Evolutionary conservation across 345 rosid species (phyloP).

Genomic region (Acer saccharum): DNA sequence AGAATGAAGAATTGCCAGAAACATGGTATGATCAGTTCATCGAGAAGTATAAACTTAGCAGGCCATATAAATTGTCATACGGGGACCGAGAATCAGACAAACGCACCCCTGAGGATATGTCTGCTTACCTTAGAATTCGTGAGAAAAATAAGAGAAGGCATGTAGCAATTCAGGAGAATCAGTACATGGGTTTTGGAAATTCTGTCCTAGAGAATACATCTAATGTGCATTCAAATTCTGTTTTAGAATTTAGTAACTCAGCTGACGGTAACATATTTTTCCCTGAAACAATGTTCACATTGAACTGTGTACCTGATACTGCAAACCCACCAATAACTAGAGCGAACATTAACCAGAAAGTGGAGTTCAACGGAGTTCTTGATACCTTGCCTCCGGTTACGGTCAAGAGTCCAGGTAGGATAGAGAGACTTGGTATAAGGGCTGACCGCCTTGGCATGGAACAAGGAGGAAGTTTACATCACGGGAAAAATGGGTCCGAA

Average conservation of each 20-base stretch:
- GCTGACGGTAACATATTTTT: constrained; percentile 65
- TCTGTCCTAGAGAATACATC: constrained; percentile 36
- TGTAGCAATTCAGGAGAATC: constrained; percentile 51
- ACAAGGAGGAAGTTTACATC: constrained; percentile 65
- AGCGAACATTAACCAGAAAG: constrained; percentile 39
- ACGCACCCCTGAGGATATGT: constrained; percentile 82
- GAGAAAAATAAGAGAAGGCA: constrained; percentile 80
- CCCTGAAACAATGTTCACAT: constrained; percentile 76
- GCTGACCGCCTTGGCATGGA: constrained; percentile 65
- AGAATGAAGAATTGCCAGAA: constrained; percentile 85
- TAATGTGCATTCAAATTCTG: constrained; percentile 41
- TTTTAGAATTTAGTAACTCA: constrained; percentile 42
- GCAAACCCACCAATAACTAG: constrained; percentile 53
- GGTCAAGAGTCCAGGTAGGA: constrained; percentile 67
- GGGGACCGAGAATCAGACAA: constrained; percentile 69
- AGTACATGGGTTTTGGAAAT: constrained; percentile 30
- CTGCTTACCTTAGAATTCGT: constrained; percentile 53
- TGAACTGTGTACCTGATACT: constrained; percentile 84
- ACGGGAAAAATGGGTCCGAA: constrained; percentile 54
- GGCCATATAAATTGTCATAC: constrained; percentile 49
- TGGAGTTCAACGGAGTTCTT: constrained; percentile 68
- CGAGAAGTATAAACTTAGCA: constrained; percentile 57
- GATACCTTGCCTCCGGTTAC: constrained; percentile 73
- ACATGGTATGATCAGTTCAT: constrained; percentile 87
- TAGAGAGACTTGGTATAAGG: constrained; percentile 85